Evolutionary conservation across 1,284 basidiomycete species (phyloP).

Genomic region (Apiotrichum veenhuisii): DNA sequence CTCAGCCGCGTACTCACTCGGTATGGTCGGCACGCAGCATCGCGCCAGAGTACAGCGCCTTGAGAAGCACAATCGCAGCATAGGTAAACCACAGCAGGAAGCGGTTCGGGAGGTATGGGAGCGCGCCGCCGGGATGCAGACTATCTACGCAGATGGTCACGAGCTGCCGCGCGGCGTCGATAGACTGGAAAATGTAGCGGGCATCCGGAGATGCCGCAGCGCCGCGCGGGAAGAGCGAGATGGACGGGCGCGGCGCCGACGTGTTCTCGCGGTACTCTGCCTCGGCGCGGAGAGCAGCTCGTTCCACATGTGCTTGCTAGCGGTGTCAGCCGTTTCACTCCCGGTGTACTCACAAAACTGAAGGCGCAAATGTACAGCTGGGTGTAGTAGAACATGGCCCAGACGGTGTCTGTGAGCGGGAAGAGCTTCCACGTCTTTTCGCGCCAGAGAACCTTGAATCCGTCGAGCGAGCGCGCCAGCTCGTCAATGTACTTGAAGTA

Average conservation of each 20-base stretch:
- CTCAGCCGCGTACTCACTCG: slow-evolving; percentile 6
- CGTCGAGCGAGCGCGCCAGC: slow-evolving; percentile 43
- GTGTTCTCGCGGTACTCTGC: slow-evolving; percentile 28
- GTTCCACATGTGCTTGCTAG: slow-evolving; percentile 50
- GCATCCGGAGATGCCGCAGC: slow-evolving; percentile 46
- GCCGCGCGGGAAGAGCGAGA: slow-evolving; percentile 45
- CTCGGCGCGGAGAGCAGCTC: slow-evolving; percentile 43
- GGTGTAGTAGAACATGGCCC: slow-evolving; percentile 46
- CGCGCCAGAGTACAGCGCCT: slow-evolving; percentile 50
- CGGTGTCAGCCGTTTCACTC: not conserved
- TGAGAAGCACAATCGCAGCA: slow-evolving; percentile 45
- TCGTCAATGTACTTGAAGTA: slow-evolving; percentile 50
- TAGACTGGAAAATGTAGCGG: slow-evolving; percentile 47
- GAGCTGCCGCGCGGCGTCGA: slow-evolving; percentile 45
- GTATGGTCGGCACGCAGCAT: slow-evolving; percentile 46
- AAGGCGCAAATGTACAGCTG: slow-evolving; percentile 49
- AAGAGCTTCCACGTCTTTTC: slow-evolving; percentile 43
- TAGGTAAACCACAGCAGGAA: slow-evolving; percentile 49
- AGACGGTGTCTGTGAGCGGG: slow-evolving; percentile 40
- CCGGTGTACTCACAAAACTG: slow-evolving; percentile 45
- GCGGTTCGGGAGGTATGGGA: slow-evolving; percentile 46
- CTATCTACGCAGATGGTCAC: slow-evolving; percentile 47
- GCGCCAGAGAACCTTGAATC: slow-evolving; percentile 45
- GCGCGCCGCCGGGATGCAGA: slow-evolving; percentile 43
- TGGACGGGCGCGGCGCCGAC: slow-evolving; percentile 22